These are phyloP conservation scores for Limnanthes douglasii DNA, from an alignment of 345 rosid genomes.

Conservation along the genomic window DNA sequence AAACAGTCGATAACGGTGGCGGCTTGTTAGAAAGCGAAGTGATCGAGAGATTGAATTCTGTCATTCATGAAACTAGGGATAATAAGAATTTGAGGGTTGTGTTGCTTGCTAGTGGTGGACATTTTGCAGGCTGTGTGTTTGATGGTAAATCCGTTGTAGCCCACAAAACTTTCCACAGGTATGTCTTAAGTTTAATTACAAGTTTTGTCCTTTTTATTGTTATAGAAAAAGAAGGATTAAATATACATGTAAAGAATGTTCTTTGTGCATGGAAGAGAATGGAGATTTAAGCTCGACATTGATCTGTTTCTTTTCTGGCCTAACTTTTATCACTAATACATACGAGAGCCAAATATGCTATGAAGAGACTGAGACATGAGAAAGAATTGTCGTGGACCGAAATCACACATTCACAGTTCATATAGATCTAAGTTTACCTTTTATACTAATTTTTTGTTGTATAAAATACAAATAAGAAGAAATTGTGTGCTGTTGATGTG, in stretches of 20 bases:
- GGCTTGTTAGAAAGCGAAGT: conserved; percentile 32
- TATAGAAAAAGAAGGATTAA: not conserved
- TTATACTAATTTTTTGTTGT: too few relatives aligned
- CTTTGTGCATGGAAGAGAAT: not conserved
- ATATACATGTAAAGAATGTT: not conserved
- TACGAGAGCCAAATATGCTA: too few relatives aligned
- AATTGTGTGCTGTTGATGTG: too few relatives aligned
- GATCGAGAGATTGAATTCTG: conserved; percentile 36
- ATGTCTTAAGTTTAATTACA: too few relatives aligned
- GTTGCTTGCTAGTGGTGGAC: conserved; percentile 87
- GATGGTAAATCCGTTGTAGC: conserved; percentile 56
- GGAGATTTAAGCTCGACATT: not conserved
- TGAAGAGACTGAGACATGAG: too few relatives aligned
- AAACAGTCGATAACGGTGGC: conserved; percentile 8
- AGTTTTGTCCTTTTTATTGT: not conserved
- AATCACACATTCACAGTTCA: too few relatives aligned
- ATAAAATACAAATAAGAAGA: too few relatives aligned
- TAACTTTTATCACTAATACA: not conserved
- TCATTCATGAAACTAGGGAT: conserved; percentile 30
- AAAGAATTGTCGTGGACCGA: too few relatives aligned
- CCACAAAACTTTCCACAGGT: conserved; percentile 97
- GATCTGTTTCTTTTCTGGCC: not conserved
- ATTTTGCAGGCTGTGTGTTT: conserved; percentile 82
- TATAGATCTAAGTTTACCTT: too few relatives aligned
- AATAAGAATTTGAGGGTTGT: conserved; percentile 32